Evolutionary conservation across 352 stramenopile species (phyloP), one percentile per base, ranked within the genome.

Genomic region (Elongisporangium undulatum): DNA sequence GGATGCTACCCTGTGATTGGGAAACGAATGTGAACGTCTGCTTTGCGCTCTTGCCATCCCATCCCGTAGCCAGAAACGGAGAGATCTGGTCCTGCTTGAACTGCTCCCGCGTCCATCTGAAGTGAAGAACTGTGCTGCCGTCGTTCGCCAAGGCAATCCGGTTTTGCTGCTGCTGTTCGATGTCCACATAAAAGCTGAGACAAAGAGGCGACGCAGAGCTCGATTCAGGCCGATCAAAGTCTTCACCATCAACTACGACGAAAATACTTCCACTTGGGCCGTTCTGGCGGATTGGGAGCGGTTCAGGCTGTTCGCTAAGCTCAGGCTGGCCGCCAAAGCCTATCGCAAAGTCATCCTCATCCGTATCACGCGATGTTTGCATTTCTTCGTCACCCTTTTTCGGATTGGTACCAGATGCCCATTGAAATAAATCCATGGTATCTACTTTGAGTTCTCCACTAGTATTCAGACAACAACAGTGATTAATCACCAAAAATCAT

Each of bases 381-480:
- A 55, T 24, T 53, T 41, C 51, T 24, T 67, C 50, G 12, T 29
- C 13, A 13, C 23, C 38, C 15, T 20, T 22, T 23, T 53, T 58
- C 52, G 45, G 53, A 53, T 54, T 62, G 2, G 34, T 49, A 22
- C 45, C 62, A 4, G 70, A 68, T 23, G 82, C 85, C 85, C 85
- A 94, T 23, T 85, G 74, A 53, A 92, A 92, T 24, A 94, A 61
- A 54, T 92, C 82, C 3, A 60, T 49, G 2, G 82, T 90, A 16
- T 71, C 71, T 3, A 92, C 77, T 19, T 68, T 68, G 21, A 92
- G 52, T 9, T 76, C 66, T n/a, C 74, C 75, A 53, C 29, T 41
- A 34, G 4, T 9, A 34, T 34, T n/a, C n/a, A n/a, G n/a, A n/a
- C n/a, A n/a, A n/a, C n/a, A n/a, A n/a, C n/a, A n/a, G n/a, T n/a